These are phyloP conservation scores for Botrytis tulipae DNA, from an alignment of 2,329 filamentous ascomycete genomes.

Conservation along the genomic window DNA sequence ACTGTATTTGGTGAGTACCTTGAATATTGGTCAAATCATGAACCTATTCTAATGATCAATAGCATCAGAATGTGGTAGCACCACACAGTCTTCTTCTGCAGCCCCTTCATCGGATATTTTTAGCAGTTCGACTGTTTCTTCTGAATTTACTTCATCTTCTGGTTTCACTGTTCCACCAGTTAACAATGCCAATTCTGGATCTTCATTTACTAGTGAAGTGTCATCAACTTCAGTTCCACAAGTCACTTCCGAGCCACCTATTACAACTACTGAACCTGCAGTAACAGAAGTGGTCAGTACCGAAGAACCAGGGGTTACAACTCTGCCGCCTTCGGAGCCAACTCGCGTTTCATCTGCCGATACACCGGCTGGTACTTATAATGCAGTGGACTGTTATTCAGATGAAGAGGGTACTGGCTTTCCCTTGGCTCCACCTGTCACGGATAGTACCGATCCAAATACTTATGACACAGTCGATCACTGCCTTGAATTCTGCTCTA, in stretches of 20 bases:
- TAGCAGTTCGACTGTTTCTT: neutral
- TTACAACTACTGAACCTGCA: neutral
- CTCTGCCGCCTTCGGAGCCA: neutral
- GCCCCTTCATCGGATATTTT: neutral
- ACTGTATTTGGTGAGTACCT: neutral
- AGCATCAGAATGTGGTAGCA: conserved; percentile 7
- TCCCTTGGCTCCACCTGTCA: conserved; percentile 4
- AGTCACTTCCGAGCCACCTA: neutral
- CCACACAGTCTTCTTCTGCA: neutral
- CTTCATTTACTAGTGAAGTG: neutral
- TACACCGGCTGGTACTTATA: conserved; percentile 8
- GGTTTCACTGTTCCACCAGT: neutral
- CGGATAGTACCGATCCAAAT: neutral
- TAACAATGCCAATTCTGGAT: neutral
- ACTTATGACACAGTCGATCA: neutral
- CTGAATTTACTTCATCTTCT: neutral
- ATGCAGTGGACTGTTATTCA: neutral
- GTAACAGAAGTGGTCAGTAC: neutral
- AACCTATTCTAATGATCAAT: neutral
- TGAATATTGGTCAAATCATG: neutral
- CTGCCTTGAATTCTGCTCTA: conserved; percentile 1
- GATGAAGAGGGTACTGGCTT: conserved; percentile 5
- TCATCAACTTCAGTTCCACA: neutral
- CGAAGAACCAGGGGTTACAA: neutral
- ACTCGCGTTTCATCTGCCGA: neutral